Percentiles rank a stretch among this genome's conserved stretches.
Evolutionary conservation across 495 filamentous ascomycete species (phyloP).

Genomic region (Xylaria nigripes): DNA sequence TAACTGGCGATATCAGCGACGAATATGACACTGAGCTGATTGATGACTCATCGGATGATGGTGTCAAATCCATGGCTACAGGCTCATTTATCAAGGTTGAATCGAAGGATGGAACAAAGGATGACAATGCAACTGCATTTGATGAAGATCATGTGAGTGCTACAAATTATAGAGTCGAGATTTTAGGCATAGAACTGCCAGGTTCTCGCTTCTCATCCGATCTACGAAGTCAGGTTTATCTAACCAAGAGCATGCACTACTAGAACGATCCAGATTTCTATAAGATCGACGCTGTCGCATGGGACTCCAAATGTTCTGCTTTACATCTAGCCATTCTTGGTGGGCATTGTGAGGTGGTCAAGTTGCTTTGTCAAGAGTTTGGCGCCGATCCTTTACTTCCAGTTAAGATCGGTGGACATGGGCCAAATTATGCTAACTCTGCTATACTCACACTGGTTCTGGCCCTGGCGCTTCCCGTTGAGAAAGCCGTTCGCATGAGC

Average conservation of each 20-base stretch:
- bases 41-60: slow-evolving; percentile 31
- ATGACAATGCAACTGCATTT: slow-evolving; percentile 22
- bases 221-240: not conserved
- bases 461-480: slow-evolving; percentile 46
- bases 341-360: slow-evolving; percentile 58
- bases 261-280: slow-evolving; percentile 62
- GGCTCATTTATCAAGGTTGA: slow-evolving; percentile 61
- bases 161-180: not conserved
- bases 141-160: slow-evolving; percentile 44
- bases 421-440: slow-evolving; percentile 35
- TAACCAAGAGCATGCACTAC: not conserved
- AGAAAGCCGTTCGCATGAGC: slow-evolving; percentile 53
- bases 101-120: slow-evolving; percentile 28
- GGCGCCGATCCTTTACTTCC: slow-evolving; percentile 67
- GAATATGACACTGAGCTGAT: slow-evolving; percentile 28
- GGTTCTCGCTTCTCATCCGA: not conserved
- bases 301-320: slow-evolving; percentile 64
- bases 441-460: slow-evolving; percentile 61
- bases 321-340: slow-evolving; percentile 69
- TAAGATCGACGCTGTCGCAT: slow-evolving; percentile 64
- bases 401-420: slow-evolving; percentile 50
- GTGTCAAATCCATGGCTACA: slow-evolving; percentile 44
- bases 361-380: slow-evolving; percentile 60
- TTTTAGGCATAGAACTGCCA: not conserved
- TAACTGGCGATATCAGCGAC: slow-evolving; percentile 18